phyloP scores from a whole-genome alignment of 1,284 basidiomycete genomes.

The Fomitopsis schrenkii region DNA sequence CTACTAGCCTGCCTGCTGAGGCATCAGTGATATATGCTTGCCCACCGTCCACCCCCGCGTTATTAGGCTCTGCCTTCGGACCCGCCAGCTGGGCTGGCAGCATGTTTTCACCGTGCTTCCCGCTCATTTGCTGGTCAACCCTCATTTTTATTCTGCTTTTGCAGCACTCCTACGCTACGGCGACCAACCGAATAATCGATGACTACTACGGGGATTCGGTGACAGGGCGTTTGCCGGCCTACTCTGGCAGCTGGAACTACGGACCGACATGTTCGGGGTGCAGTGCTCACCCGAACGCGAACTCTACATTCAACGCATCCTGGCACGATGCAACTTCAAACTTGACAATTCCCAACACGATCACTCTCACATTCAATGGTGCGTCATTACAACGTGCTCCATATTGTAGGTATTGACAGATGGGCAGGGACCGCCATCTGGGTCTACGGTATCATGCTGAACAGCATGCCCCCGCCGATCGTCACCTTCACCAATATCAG shows the following conservation, averaged over 20 bases:
- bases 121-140: neutral
- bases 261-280: neutral
- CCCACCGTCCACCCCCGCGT: neutral
- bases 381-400: neutral
- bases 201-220: conserved; percentile 6
- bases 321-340: neutral
- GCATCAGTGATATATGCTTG: neutral
- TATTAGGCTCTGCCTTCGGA: neutral
- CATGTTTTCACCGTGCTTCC: neutral
- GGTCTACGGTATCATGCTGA: conserved; percentile 2
- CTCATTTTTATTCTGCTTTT: neutral
- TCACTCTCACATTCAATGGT: neutral
- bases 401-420: neutral
- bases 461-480: neutral
- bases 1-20: neutral
- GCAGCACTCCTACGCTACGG: neutral
- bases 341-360: neutral
- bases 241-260: neutral
- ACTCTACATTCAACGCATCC: neutral
- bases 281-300: neutral
- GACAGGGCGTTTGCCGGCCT: neutral
- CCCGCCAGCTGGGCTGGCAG: neutral
- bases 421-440: conserved; percentile 2
- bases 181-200: neutral
- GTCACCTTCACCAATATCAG: neutral